Conservation (phyloP, 192 early-diverging fungal genomes). For the Podila epicladia region DNA sequence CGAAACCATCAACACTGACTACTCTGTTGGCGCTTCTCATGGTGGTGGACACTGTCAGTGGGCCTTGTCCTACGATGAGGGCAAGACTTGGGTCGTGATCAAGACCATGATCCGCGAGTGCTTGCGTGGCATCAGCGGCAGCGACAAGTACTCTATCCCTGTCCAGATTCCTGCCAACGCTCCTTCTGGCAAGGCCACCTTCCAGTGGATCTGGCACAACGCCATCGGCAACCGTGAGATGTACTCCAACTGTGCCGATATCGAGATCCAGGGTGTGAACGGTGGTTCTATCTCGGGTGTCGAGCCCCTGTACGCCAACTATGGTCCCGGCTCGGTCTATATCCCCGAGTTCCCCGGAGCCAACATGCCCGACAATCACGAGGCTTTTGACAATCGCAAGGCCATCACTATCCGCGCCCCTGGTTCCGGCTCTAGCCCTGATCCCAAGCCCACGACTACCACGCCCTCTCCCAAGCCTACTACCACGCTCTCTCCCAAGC, state of each 20-base stretch:
- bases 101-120: constrained; percentile 62
- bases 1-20: constrained; percentile 59
- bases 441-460: constrained; percentile 12
- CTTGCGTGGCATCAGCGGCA: constrained; percentile 44
- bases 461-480: constrained; percentile 1
- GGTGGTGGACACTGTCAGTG: constrained; percentile 80
- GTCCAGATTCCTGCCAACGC: constrained; percentile 68
- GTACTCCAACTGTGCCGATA: constrained; percentile 77
- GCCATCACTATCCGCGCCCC: constrained; percentile 7
- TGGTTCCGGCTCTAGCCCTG: background rate
- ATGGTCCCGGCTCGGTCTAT: constrained; percentile 28
- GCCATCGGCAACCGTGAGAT: constrained; percentile 68
- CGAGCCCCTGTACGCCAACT: constrained; percentile 53
- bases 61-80: constrained; percentile 70
- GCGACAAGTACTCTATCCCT: constrained; percentile 31
- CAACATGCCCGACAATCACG: constrained; percentile 19
- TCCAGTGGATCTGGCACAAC: constrained; percentile 77
- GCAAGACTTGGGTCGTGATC: constrained; percentile 71
- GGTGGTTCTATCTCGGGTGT: constrained; percentile 55
- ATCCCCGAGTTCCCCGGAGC: constrained; percentile 57
- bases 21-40: constrained; percentile 63
- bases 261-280: constrained; percentile 57
- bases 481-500: background rate
- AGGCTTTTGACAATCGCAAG: constrained; percentile 25
- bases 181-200: constrained; percentile 63